Conservation (phyloP, 805 yeast species). For the Debaryomyces prosopidis region DNA sequence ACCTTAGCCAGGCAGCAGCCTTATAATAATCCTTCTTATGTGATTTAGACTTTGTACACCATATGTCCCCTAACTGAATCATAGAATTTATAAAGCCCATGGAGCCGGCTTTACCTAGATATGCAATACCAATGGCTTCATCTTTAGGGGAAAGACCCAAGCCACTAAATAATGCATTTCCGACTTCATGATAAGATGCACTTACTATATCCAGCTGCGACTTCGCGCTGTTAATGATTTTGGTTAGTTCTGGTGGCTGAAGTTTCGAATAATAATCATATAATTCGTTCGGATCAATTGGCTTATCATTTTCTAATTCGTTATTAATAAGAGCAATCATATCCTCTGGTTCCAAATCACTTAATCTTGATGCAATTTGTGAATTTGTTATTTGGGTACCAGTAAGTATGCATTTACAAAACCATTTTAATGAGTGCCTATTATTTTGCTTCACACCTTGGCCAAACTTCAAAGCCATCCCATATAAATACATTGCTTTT, state of each 20-base stretch:
- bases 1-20: constrained; percentile 72
- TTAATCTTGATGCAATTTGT: constrained; percentile 23
- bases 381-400: constrained; percentile 4
- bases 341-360: constrained; percentile 27
- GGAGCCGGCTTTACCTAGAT: constrained; percentile 63
- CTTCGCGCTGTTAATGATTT: constrained; percentile 32
- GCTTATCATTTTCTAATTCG: constrained; percentile 21
- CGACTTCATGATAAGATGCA: constrained; percentile 61
- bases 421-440: constrained; percentile 57
- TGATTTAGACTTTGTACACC: constrained; percentile 55
- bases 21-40: constrained; percentile 57
- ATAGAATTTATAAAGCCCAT: constrained; percentile 70
- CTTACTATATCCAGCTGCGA: constrained; percentile 45
- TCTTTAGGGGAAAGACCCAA: constrained; percentile 53
- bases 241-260: constrained; percentile 23
- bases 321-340: constrained; percentile 24
- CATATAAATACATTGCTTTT: constrained; percentile 66
- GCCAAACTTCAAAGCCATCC: constrained; percentile 65
- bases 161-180: constrained; percentile 55
- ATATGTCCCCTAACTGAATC: constrained; percentile 68
- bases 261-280: constrained; percentile 23
- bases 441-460: constrained; percentile 65
- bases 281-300: constrained; percentile 27
- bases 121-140: constrained; percentile 56
- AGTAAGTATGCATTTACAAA: constrained; percentile 46